These are phyloP conservation scores for Pythium sp. DNA, from an alignment of 352 stramenopile genomes.

Conservation along the genomic window DNA sequence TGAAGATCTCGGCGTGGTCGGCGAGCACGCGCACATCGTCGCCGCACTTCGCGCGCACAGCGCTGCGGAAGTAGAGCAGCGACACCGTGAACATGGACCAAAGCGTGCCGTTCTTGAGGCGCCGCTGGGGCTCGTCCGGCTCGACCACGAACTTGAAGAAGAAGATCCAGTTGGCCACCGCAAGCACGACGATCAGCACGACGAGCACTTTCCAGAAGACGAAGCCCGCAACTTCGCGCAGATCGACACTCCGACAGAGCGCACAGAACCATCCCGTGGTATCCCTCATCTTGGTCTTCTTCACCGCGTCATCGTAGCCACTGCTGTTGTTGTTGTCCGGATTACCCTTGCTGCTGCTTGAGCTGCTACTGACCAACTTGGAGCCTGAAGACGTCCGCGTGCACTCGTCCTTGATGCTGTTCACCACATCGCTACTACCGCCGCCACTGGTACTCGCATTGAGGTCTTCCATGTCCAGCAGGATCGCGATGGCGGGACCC, in stretches of 20 bases:
- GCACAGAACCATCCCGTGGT: constrained; percentile 19
- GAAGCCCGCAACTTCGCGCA: constrained; percentile 42
- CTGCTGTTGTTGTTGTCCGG: background rate
- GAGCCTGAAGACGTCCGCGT: constrained; percentile 2
- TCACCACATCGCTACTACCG: background rate
- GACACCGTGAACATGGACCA: constrained; percentile 45
- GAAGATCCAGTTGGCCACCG: constrained; percentile 50
- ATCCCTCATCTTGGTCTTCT: constrained; percentile 1
- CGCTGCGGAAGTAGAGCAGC: constrained; percentile 45
- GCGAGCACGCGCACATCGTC: constrained; percentile 22
- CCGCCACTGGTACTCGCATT: background rate
- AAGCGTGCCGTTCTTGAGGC: constrained; percentile 16
- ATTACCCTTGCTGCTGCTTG: background rate
- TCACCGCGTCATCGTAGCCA: background rate
- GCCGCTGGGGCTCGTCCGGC: constrained; percentile 36
- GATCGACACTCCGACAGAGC: constrained; percentile 30
- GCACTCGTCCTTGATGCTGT: constrained; percentile 5
- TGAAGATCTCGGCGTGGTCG: constrained; percentile 65
- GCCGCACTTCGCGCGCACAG: constrained; percentile 28
- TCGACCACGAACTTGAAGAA: constrained; percentile 73
- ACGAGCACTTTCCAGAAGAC: constrained; percentile 35
- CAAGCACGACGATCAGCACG: constrained; percentile 41
- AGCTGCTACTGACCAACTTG: background rate
- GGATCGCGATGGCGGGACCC: constrained; percentile 33
- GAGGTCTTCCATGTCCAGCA: constrained; percentile 3